Evolutionary conservation across 805 yeast species (phyloP).

Genomic region (Spathaspora passalidarum): DNA sequence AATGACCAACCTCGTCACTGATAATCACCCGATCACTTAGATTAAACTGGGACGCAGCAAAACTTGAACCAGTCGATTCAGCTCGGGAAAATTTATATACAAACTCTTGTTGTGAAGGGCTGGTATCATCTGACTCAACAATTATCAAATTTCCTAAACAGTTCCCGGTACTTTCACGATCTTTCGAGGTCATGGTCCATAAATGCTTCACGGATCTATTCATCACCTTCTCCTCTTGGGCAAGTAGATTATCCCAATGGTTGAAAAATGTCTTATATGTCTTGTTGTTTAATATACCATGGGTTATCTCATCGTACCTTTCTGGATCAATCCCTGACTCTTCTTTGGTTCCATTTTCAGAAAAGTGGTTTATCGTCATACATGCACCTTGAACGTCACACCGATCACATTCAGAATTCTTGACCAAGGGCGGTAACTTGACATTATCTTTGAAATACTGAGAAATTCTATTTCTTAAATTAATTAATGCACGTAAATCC

Average conservation of each 20-base stretch:
- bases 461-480: conserved; percentile 70
- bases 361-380: conserved; percentile 59
- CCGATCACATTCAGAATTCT: conserved; percentile 54
- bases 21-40: conserved; percentile 64
- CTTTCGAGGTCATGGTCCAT: conserved; percentile 60
- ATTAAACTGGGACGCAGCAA: conserved; percentile 42
- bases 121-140: conserved; percentile 16
- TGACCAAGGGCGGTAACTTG: conserved; percentile 52
- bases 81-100: conserved; percentile 50
- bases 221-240: conserved; percentile 67
- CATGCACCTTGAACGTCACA: conserved; percentile 59
- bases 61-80: conserved; percentile 10
- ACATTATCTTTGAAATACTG: conserved; percentile 50
- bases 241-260: conserved; percentile 71
- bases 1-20: conserved; percentile 80
- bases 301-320: conserved; percentile 47
- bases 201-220: conserved; percentile 54
- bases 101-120: conserved; percentile 22
- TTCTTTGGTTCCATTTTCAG: conserved; percentile 56
- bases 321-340: conserved; percentile 51
- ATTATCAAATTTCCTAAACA: conserved; percentile 51
- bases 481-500: conserved; percentile 67
- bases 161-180: conserved; percentile 51
- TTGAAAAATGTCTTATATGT: conserved; percentile 54
- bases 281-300: conserved; percentile 40